Percentiles rank a stretch among this genome's conserved stretches.
These are phyloP conservation scores for Oryza officinalis DNA, from an alignment of 176 grass and related monocot genomes.

Conservation along the genomic window DNA sequence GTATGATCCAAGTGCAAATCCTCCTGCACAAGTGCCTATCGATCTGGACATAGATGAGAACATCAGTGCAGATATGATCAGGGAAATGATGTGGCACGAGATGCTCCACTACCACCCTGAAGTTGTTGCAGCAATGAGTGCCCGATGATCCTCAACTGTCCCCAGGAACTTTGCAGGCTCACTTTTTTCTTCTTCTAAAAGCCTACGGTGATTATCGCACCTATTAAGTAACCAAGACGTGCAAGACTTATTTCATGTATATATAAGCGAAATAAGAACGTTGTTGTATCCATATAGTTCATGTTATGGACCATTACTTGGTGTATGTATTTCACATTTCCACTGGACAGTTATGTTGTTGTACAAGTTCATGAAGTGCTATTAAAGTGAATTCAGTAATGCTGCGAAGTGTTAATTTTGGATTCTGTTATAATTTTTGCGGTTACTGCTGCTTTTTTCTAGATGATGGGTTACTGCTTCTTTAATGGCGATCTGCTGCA, in stretches of 20 bases:
- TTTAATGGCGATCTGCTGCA: not conserved
- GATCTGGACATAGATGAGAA: constrained; percentile 59
- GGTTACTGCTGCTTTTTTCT: not conserved
- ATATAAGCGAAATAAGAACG: constrained; percentile 42
- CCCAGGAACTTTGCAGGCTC: constrained; percentile 10
- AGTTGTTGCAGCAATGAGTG: constrained; percentile 29
- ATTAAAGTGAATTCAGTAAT: constrained; percentile 27
- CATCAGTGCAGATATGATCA: constrained; percentile 47
- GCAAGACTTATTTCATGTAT: constrained; percentile 28
- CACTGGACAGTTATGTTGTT: constrained; percentile 24
- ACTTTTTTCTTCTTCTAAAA: not conserved
- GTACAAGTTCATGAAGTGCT: constrained; percentile 30
- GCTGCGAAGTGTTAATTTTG: constrained; percentile 3
- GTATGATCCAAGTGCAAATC: constrained; percentile 53
- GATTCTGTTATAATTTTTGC: not conserved
- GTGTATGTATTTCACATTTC: constrained; percentile 31
- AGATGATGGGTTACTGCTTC: no score
- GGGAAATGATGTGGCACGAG: constrained; percentile 67
- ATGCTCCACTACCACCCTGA: constrained; percentile 66
- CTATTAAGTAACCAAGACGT: constrained; percentile 33
- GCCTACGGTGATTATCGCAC: constrained; percentile 1
- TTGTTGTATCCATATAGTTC: constrained; percentile 36
- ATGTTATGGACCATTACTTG: constrained; percentile 38
- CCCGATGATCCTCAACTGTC: not conserved
- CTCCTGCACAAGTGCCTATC: constrained; percentile 51